phyloP scores from a whole-genome alignment of 768 basidiomycete species.

The Plicaturopsis crispa region DNA sequence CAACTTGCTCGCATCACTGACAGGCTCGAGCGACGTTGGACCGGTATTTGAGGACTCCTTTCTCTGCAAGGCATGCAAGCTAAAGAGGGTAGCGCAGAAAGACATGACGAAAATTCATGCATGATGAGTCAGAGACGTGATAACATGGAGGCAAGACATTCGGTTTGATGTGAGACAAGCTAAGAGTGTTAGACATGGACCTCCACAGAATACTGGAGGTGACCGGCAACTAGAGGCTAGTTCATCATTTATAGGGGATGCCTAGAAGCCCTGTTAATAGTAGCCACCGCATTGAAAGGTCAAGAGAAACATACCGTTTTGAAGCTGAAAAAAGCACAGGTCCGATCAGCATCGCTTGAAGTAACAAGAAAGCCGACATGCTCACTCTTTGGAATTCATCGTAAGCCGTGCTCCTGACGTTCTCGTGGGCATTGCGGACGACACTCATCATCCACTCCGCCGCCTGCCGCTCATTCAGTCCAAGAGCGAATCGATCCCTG shows the following conservation, averaged over 20 bases:
- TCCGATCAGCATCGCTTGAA: constrained; percentile 4
- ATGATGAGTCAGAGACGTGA: too few relatives aligned
- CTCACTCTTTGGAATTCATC: constrained; percentile 92
- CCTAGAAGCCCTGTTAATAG: constrained; percentile 12
- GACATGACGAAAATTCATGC: too few relatives aligned
- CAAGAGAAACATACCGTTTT: constrained; percentile 31
- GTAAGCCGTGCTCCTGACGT: constrained; percentile 87
- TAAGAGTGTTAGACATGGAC: too few relatives aligned
- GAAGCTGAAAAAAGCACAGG: constrained; percentile 25
- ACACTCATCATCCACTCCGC: constrained; percentile 90
- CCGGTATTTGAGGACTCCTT: too few relatives aligned
- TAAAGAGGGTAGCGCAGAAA: too few relatives aligned
- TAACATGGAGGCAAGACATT: too few relatives aligned
- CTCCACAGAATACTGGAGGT: too few relatives aligned
- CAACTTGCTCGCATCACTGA: too few relatives aligned
- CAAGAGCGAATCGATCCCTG: constrained; percentile 78
- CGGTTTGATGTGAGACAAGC: too few relatives aligned
- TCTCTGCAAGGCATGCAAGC: too few relatives aligned
- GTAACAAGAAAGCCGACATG: neutral
- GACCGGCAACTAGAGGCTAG: too few relatives aligned
- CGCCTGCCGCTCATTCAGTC: constrained; percentile 81
- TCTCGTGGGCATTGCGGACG: constrained; percentile 91
- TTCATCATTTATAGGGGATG: constrained; percentile 22
- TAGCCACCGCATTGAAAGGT: neutral
- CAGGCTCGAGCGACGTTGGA: too few relatives aligned